Percentiles rank a stretch among this genome's conserved stretches.
phyloP scores from a whole-genome alignment of 257 asterid species.

The Solanum paucissectum region DNA sequence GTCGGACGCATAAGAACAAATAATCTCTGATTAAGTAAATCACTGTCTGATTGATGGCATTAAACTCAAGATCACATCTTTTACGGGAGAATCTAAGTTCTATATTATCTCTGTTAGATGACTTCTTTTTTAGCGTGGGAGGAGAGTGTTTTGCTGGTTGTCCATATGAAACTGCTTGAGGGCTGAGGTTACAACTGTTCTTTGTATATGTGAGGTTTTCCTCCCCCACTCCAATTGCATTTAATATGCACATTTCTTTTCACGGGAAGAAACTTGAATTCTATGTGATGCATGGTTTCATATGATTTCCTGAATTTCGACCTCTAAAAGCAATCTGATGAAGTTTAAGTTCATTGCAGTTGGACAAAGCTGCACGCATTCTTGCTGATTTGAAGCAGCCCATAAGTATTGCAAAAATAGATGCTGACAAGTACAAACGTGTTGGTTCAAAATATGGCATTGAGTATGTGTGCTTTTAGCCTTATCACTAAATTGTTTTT shows the following conservation, averaged over 20 bases:
- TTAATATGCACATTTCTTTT: background rate
- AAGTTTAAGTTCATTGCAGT: constrained; percentile 32
- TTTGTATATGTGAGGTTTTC: background rate
- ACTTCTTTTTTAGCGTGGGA: background rate
- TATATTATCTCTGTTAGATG: background rate
- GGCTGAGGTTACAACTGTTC: background rate
- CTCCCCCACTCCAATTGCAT: background rate
- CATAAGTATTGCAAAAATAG: constrained; percentile 60
- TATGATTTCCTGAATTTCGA: background rate
- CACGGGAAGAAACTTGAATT: background rate
- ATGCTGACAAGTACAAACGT: constrained; percentile 75
- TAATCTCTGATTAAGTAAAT: background rate
- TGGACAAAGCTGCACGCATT: constrained; percentile 73
- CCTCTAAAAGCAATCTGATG: background rate
- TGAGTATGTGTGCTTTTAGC: constrained; percentile 40
- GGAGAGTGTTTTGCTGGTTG: too few species aligned
- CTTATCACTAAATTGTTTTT: background rate
- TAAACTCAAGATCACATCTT: background rate
- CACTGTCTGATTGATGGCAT: background rate
- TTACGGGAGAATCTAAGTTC: background rate
- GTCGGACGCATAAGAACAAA: background rate
- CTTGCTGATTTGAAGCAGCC: constrained; percentile 73
- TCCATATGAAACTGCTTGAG: background rate
- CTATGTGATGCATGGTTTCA: background rate
- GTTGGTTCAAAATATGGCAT: constrained; percentile 59